Percentiles rank a stretch among this genome's conserved stretches.
These are phyloP conservation scores for Cryptococcus maquisensis DNA, from an alignment of 1,284 basidiomycete genomes.

Conservation along the genomic window DNA sequence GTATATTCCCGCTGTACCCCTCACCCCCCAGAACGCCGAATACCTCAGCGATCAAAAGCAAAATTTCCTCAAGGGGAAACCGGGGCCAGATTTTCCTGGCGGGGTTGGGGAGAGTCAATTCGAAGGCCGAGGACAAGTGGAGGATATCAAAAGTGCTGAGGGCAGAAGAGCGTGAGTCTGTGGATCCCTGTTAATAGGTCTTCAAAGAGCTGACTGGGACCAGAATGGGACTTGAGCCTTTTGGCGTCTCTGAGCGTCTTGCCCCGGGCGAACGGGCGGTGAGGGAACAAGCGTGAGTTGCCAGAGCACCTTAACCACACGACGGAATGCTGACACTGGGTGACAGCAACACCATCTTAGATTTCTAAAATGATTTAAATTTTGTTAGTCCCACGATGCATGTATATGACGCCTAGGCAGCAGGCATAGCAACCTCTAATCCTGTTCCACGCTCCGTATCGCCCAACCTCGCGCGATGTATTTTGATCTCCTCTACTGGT, in stretches of 20 bases:
- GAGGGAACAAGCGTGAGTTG: constrained; percentile 21
- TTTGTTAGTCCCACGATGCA: not conserved
- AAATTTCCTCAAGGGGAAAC: constrained; percentile 57
- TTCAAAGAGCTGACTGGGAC: not conserved
- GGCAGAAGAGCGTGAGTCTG: constrained; percentile 52
- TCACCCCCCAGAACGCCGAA: constrained; percentile 60
- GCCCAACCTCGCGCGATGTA: constrained; percentile 47
- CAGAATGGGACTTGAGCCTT: constrained; percentile 41
- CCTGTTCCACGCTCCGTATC: constrained; percentile 19
- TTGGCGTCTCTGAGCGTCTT: constrained; percentile 18
- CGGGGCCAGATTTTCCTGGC: constrained; percentile 70
- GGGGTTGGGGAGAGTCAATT: constrained; percentile 65
- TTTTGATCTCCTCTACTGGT: constrained; percentile 49
- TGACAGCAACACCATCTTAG: not conserved
- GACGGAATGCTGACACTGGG: not conserved
- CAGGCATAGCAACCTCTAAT: constrained; percentile 16
- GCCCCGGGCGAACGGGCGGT: constrained; percentile 20
- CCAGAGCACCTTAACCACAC: not conserved
- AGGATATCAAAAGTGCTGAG: constrained; percentile 52
- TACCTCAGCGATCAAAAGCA: constrained; percentile 62
- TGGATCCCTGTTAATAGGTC: not conserved
- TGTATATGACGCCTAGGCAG: constrained; percentile 6
- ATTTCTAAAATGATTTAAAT: not conserved
- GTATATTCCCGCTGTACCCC: constrained; percentile 72
- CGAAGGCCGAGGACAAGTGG: constrained; percentile 51